Base-by-base conservation (phyloP, 2,329 filamentous ascomycete species). In the Xylariomycetidae sp. region DNA sequence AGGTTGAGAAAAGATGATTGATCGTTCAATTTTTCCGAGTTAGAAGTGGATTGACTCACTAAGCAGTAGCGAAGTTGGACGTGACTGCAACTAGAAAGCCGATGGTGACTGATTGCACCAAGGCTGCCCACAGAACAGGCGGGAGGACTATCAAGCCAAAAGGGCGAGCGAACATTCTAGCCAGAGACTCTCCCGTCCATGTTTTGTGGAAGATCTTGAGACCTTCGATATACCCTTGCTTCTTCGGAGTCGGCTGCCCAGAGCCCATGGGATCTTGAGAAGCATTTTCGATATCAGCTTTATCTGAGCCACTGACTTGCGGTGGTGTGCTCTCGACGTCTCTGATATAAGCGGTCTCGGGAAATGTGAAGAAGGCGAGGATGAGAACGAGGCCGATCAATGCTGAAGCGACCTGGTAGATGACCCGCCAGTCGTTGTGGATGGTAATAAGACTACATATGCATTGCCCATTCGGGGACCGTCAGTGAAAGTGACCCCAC, bases 21-120 rank as follows among this genome's bases (percentile, higher is more conserved):
- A n/a, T n/a, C n/a, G n/a, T n/a, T n/a, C n/a, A n/a, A n/a, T n/a
- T n/a, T n/a, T n/a, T n/a, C n/a, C n/a, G n/a, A n/a, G n/a, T n/a
- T n/a, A n/a, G n/a, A n/a, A n/a, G n/a, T n/a, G n/a, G n/a, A n/a
- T n/a, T n/a, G n/a, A n/a, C 39, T 3, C 50, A 20, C 42, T 64
- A 74, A 1, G 69, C 69, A 0, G 60, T 41, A 4, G 62, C 61
- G 3, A 69, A 69, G 34, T 76, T 77, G 27, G 74, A 70, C 0
- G 69, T 66, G 9, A 78, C 67, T 11, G 72, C 72, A 0, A 74
- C 68, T 2, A 74, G 50, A 46, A 77, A 76, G 1, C 72, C 72
- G 34, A 77, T 72, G 2, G 71, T 73, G 3, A 69, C 70, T 2
- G 72, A 62, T 54, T 72, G 64, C 13, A 74, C 66, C 3, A 75